Evolutionary conservation across 441 rosid genomes (phyloP), one percentile per base, ranked within the genome.

Genomic region (Euphorbia corollata): DNA sequence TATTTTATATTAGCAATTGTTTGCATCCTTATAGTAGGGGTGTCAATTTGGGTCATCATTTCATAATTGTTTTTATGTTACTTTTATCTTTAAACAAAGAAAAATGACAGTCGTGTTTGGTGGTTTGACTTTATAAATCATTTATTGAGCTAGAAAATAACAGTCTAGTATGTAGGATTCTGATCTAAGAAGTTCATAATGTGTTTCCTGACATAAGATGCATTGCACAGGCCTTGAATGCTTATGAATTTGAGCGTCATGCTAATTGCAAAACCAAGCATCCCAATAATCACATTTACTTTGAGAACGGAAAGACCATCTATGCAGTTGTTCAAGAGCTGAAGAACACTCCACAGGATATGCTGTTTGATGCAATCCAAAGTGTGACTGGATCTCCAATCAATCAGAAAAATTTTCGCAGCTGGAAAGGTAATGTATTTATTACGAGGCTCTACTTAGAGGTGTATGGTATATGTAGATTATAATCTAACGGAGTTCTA

Each of bases 261-360:
- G 96, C 96, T 64, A 82, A 80, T 75, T 85, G 92, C 90, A 88
- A 86, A 78, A 88, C 96, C 34, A 88, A 88, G 74, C 96, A 88
- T 68, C 92, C 96, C 59, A 88, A 88, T 65, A 86, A 86, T 79
- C 95, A 86, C 75, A 86, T 88, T 62, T 88, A 85, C 74, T 88
- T 88, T 71, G 92, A 84, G 64, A 88, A 82, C 73, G 95, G 95
- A 59, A 88, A 85, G 86, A 88, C 95, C 12, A 77, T 88, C 22
- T 88, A 86, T 64, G 96, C 88, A 32, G 83, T 80, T 51, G 96
- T 86, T 60, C 96, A 88, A 78, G 90, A 88, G 83, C 81, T 86
- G 32, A 81, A 87, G 73, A 88, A 83, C 80, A 88, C 90, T 0
- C 88, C 87, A 8, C 92, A 80, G 74, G 81, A 75, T 61, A 77